These are phyloP conservation scores for Buxus sempervirens DNA, from an alignment of 164 flowering plant species.

Conservation along the genomic window DNA sequence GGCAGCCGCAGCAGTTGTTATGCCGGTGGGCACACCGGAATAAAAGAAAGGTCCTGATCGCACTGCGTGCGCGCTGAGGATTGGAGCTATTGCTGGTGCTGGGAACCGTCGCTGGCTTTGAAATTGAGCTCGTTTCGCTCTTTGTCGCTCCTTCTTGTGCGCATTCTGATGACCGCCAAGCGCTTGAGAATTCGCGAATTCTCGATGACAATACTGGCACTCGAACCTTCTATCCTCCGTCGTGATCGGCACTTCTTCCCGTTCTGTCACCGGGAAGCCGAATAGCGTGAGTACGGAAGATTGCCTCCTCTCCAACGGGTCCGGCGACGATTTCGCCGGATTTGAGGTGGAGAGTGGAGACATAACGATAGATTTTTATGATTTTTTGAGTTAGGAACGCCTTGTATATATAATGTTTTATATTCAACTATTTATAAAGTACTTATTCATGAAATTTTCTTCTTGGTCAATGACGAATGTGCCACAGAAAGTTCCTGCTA, in stretches of 20 bases:
- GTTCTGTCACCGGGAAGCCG: conserved; percentile 32
- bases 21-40: not conserved
- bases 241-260: conserved; percentile 7
- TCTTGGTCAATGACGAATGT: no score
- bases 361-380: no score
- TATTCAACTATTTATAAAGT: no score
- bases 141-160: conserved; percentile 50
- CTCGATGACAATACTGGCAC: conserved; percentile 50
- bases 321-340: conserved; percentile 5
- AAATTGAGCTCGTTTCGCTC: conserved; percentile 37
- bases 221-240: conserved; percentile 28
- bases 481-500: no score
- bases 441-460: no score
- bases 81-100: conserved; percentile 9
- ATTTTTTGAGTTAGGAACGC: not conserved
- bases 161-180: conserved; percentile 71
- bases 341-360: conserved; percentile 1
- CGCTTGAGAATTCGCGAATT: conserved; percentile 57
- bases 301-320: conserved; percentile 9
- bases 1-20: conserved; percentile 18
- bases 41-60: conserved; percentile 24
- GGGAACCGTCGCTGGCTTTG: conserved; percentile 22
- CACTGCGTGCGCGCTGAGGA: conserved; percentile 22
- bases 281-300: conserved; percentile 36
- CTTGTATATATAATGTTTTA: no score